Base-by-base conservation (phyloP, 2,329 filamentous ascomycete species). In the Fulvia fulva region DNA sequence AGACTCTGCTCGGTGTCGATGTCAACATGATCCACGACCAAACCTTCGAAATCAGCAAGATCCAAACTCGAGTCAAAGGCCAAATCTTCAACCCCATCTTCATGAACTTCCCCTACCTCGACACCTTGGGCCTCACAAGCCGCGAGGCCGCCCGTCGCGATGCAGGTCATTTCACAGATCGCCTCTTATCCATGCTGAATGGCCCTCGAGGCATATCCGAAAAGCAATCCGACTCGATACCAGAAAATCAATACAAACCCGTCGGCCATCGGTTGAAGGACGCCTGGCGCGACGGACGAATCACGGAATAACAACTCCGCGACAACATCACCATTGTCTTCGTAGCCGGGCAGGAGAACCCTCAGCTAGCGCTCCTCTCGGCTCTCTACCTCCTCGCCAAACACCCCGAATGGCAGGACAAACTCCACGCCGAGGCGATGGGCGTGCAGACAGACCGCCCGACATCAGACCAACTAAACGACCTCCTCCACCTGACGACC, bases 91-190 rank as follows among this genome's bases (percentile, higher is more conserved):
- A 46, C 21, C 55, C 55, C n/a, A 21, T 57, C 9, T 57, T 53
- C 49, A 46, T 57, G 34, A 57, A 34, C 51, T 57, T 53, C 22
- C 55, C 55, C 12, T 32, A 30, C 28, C 50, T 57, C 30, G 55
- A 54, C 21, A 47, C 12, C 14, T 47, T 32, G 14, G 46, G 47
- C n/a, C 22, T 53, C 14, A 21, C 21, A 44, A 43, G 34, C 25
- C 55, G 55, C 16, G 46, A 51, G 26, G 25, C 21, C 50, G 53
- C 53, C 22, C 53, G 53, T 30, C 46, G 49, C n/a, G 49, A 49
- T 21, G 55, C 55, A 16, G 37, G n/a, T 16, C 30, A 32, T 12
- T 57, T 57, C 43, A 53, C 47, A 23, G 55, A 57, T 23, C 34
- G 41, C 21, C 37, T 57, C 4, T n/a, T 57, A 14, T 14, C 7